Percentiles rank a stretch among this genome's conserved stretches.
phyloP scores from a whole-genome alignment of 768 basidiomycete genomes.

The Cubamyces lactineus region DNA sequence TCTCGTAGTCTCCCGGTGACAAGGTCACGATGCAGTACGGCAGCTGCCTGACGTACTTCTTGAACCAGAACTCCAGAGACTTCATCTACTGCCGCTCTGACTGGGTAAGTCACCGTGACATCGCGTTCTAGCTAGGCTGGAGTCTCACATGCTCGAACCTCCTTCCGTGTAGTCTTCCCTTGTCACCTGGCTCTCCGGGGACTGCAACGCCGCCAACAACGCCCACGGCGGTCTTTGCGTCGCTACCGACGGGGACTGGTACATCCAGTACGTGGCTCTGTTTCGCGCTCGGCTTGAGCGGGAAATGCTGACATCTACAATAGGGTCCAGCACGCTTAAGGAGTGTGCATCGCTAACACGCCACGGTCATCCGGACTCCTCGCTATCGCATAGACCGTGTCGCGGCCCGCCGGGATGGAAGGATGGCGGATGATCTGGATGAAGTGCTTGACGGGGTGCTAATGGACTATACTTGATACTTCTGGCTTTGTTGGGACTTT shows the following conservation, averaged over 20 bases:
- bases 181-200: slow-evolving; percentile 45
- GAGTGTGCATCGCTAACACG: neutral
- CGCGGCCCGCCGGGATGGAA: no score
- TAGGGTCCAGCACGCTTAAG: neutral
- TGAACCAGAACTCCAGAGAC: slow-evolving; percentile 46
- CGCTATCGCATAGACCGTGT: no score
- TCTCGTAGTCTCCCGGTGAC: slow-evolving; percentile 36
- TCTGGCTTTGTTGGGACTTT: no score
- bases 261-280: slow-evolving; percentile 43
- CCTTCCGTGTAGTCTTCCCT: slow-evolving; percentile 37
- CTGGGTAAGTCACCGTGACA: slow-evolving; percentile 40
- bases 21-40: slow-evolving; percentile 44
- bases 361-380: no score
- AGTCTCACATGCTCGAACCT: neutral
- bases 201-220: slow-evolving; percentile 52
- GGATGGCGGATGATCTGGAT: no score
- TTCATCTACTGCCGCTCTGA: slow-evolving; percentile 49
- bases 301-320: neutral
- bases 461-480: no score
- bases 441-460: no score
- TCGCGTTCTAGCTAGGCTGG: neutral
- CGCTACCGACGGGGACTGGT: slow-evolving; percentile 49
- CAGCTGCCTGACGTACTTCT: slow-evolving; percentile 51
- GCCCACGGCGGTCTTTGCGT: slow-evolving; percentile 56
- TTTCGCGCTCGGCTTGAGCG: neutral